Conservation (phyloP, 495 filamentous ascomycete genomes). For the Podospora anserina region DNA sequence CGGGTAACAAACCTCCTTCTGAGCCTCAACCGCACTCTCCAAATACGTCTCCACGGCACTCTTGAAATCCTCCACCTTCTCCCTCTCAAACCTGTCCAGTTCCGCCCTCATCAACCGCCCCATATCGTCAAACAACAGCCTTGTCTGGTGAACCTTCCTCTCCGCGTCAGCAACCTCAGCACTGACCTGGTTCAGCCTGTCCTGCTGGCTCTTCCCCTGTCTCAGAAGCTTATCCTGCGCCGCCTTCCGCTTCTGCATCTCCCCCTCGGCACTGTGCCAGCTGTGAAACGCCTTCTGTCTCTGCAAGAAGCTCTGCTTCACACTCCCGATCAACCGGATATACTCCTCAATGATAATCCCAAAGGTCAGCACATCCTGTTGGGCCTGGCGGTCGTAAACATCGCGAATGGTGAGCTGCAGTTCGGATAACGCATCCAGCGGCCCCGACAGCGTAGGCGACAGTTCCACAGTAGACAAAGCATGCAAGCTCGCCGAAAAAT, state of each 20-base stretch:
- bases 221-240: slow-evolving; percentile 88
- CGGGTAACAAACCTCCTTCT: slow-evolving; percentile 78
- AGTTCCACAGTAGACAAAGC: slow-evolving; percentile 85
- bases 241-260: slow-evolving; percentile 79
- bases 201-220: slow-evolving; percentile 92
- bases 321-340: slow-evolving; percentile 87
- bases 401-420: slow-evolving; percentile 91
- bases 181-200: slow-evolving; percentile 82
- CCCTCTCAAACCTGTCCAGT: slow-evolving; percentile 88
- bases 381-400: slow-evolving; percentile 92
- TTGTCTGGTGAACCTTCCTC: slow-evolving; percentile 84
- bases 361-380: slow-evolving; percentile 92
- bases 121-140: slow-evolving; percentile 96
- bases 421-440: slow-evolving; percentile 85
- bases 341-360: slow-evolving; percentile 99
- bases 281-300: slow-evolving; percentile 92
- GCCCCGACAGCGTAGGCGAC: slow-evolving; percentile 79
- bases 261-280: slow-evolving; percentile 85
- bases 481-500: slow-evolving; percentile 89
- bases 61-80: slow-evolving; percentile 99
- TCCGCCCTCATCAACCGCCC: slow-evolving; percentile 86
- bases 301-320: slow-evolving; percentile 87
- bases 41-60: slow-evolving; percentile 95
- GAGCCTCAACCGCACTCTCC: slow-evolving; percentile 93
- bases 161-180: slow-evolving; percentile 94